Percentiles rank a stretch among this genome's conserved stretches.
phyloP scores from a whole-genome alignment of 768 basidiomycete species.

The Leccinum disarticulatum region DNA sequence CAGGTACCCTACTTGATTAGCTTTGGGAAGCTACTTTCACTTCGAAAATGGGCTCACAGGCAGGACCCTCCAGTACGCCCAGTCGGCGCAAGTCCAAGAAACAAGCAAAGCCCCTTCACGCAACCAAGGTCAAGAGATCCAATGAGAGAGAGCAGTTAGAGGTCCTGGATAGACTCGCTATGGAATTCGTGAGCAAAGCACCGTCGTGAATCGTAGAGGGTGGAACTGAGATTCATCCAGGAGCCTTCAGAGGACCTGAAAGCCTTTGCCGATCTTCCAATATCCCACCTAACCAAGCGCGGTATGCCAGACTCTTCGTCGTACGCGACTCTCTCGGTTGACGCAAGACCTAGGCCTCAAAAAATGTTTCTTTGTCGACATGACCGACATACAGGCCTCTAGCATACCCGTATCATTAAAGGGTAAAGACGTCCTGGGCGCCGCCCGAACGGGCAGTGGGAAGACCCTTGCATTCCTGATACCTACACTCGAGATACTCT shows the following conservation, averaged over 20 bases:
- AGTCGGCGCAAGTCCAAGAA: conserved; percentile 19
- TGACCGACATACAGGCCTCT: conserved; percentile 77
- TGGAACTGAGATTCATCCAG: conserved; percentile 36
- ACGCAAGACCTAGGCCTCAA: conserved; percentile 61
- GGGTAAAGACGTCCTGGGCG: conserved; percentile 65
- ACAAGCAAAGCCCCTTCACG: conserved; percentile 11
- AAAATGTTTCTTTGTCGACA: conserved; percentile 80
- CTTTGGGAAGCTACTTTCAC: neutral
- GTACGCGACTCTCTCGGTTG: neutral
- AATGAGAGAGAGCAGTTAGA: conserved; percentile 52
- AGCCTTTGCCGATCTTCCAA: conserved; percentile 71
- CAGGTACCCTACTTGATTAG: neutral
- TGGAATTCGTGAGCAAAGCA: conserved; percentile 47
- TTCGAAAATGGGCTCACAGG: conserved; percentile 19
- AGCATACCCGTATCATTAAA: conserved; percentile 61
- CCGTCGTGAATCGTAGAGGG: neutral
- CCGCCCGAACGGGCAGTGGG: conserved; percentile 70
- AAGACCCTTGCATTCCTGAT: conserved; percentile 75
- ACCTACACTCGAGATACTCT: conserved; percentile 63
- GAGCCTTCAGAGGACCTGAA: conserved; percentile 46
- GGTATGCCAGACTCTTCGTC: conserved; percentile 39
- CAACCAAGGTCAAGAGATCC: conserved; percentile 40
- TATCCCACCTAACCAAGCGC: conserved; percentile 73
- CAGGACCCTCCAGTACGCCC: conserved; percentile 16
- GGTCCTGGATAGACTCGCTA: conserved; percentile 46